Percentiles rank a stretch among this genome's conserved stretches.
phyloP scores from a whole-genome alignment of 2,329 filamentous ascomycete species.

The Zymoseptoria ardabiliae region DNA sequence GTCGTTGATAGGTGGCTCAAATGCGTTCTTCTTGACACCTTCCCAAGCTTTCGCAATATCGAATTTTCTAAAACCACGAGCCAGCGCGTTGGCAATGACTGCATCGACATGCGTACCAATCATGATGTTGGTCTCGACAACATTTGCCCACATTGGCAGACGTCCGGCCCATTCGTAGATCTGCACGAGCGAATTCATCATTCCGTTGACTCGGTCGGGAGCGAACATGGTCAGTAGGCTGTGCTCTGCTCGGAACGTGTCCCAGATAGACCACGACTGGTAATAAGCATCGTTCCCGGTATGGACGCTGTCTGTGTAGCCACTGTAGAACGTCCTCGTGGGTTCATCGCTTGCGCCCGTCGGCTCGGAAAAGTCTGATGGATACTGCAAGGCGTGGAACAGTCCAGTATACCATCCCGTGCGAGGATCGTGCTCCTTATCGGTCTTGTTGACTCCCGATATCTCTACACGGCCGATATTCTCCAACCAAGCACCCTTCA shows the following conservation, averaged over 20 bases:
- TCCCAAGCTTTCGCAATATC: conserved; percentile 39
- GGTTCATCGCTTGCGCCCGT: conserved; percentile 16
- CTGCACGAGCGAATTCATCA: conserved; percentile 41
- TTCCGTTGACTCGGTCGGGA: conserved; percentile 40
- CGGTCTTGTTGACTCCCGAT: conserved; percentile 37
- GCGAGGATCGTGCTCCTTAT: conserved; percentile 36
- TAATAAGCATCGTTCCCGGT: conserved; percentile 40
- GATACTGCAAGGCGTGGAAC: conserved; percentile 43
- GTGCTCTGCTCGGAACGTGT: conserved; percentile 44
- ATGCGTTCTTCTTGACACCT: conserved; percentile 41
- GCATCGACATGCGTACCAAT: conserved; percentile 44
- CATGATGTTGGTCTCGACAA: conserved; percentile 47
- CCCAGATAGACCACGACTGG: conserved; percentile 47
- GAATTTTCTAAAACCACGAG: conserved; percentile 38
- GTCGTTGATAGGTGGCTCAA: conserved; percentile 39
- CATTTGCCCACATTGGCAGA: conserved; percentile 44
- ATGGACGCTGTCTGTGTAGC: conserved; percentile 42
- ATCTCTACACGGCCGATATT: conserved; percentile 40
- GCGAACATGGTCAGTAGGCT: conserved; percentile 41
- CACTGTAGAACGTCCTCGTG: conserved; percentile 37
- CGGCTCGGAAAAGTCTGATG: conserved; percentile 43
- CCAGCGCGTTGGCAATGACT: conserved; percentile 42
- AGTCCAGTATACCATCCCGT: conserved; percentile 42
- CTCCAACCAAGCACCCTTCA: conserved; percentile 40
- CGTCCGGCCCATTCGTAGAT: conserved; percentile 44